phyloP scores from a whole-genome alignment of 805 yeast species.

The Candida chauliodis region DNA sequence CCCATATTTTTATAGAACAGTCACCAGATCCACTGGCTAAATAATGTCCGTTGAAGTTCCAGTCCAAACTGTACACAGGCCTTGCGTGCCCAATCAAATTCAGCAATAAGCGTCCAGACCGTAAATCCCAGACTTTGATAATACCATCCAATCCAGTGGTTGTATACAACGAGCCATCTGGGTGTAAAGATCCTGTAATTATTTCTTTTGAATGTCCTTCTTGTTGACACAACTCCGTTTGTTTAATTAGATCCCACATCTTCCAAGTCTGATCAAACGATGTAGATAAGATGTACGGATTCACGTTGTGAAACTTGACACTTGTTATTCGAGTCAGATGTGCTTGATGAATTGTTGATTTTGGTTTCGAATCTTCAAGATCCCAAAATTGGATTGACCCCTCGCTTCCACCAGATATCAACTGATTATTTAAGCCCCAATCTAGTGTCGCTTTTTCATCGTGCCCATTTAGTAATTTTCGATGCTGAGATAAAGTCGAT shows the following conservation, averaged over 20 bases:
- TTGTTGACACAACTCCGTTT: slow-evolving; percentile 50
- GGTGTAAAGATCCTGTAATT: slow-evolving; percentile 57
- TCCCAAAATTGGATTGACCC: slow-evolving; percentile 35
- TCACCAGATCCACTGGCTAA: slow-evolving; percentile 85
- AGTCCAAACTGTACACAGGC: slow-evolving; percentile 67
- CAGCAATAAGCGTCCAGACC: slow-evolving; percentile 67
- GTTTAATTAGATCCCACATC: slow-evolving; percentile 67
- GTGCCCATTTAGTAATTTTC: slow-evolving; percentile 39
- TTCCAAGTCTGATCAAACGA: slow-evolving; percentile 89
- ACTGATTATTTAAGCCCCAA: slow-evolving; percentile 46
- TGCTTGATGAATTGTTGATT: slow-evolving; percentile 18
- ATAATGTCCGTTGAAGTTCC: slow-evolving; percentile 73
- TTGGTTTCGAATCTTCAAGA: slow-evolving; percentile 14
- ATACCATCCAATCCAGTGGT: slow-evolving; percentile 78
- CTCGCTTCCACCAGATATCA: slow-evolving; percentile 38
- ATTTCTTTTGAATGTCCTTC: slow-evolving; percentile 85
- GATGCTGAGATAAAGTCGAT: slow-evolving; percentile 28
- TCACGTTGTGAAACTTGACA: slow-evolving; percentile 61
- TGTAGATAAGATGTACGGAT: slow-evolving; percentile 59
- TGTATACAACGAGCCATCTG: slow-evolving; percentile 73
- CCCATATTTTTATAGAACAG: slow-evolving; percentile 81
- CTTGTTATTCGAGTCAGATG: slow-evolving; percentile 55
- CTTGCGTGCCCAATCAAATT: slow-evolving; percentile 64
- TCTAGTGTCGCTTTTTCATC: slow-evolving; percentile 66
- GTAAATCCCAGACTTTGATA: slow-evolving; percentile 78